phyloP scores from a whole-genome alignment of 2,329 filamentous ascomycete genomes.

The Didymella pinodella region DNA sequence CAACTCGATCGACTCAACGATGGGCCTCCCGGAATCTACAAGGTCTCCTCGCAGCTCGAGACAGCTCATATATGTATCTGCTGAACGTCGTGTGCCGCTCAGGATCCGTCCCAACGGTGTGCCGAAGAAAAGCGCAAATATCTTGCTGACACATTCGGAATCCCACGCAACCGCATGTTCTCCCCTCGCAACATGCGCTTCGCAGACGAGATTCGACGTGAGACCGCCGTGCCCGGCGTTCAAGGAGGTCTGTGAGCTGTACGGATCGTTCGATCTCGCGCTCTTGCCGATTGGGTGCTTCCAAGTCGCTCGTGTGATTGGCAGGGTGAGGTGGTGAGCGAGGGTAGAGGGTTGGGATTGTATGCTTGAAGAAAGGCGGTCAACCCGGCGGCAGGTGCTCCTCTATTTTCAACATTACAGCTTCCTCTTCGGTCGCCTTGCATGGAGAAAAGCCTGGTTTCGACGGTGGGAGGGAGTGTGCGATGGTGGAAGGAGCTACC shows the following conservation, averaged over 20 bases:
- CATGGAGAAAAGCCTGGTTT: conserved; percentile 3
- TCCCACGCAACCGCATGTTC: too few relatives aligned
- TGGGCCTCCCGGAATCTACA: neutral
- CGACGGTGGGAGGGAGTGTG: conserved; percentile 1
- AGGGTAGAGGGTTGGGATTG: neutral
- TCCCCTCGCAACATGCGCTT: too few relatives aligned
- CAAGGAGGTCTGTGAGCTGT: too few relatives aligned
- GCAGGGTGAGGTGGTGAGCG: neutral
- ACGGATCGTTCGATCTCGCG: too few relatives aligned
- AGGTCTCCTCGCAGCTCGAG: neutral
- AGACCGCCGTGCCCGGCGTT: too few relatives aligned
- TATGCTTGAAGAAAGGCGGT: neutral
- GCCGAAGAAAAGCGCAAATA: too few relatives aligned
- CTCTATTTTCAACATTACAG: neutral
- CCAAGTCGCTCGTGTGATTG: too few relatives aligned
- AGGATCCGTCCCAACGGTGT: too few relatives aligned
- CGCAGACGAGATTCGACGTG: too few relatives aligned
- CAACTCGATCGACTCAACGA: neutral
- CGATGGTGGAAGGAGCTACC: conserved; percentile 14
- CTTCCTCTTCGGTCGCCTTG: neutral
- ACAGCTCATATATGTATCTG: neutral
- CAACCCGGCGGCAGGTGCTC: neutral
- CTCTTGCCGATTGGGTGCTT: too few relatives aligned
- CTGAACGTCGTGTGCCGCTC: neutral
- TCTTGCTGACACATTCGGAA: too few relatives aligned